Evolutionary conservation across 768 basidiomycete species (phyloP).

Genomic region (Macrolepiota fuliginosa): DNA sequence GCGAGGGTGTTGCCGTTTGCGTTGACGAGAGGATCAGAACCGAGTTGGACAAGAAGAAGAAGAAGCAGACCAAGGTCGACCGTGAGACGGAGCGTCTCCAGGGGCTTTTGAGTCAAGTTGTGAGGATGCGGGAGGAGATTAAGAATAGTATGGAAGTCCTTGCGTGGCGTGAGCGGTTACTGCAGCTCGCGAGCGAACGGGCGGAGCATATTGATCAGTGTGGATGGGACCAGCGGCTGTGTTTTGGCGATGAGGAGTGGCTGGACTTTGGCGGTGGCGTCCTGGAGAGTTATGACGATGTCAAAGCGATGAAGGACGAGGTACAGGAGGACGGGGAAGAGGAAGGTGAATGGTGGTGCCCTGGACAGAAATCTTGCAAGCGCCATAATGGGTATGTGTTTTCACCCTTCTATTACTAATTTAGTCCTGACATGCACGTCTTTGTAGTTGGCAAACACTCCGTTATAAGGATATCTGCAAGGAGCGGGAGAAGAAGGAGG

Average conservation of each 20-base stretch:
- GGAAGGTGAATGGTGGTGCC: constrained; percentile 76
- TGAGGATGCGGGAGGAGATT: constrained; percentile 58
- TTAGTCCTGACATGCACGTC: constrained; percentile 11
- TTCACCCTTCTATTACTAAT: background rate
- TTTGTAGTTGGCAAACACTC: constrained; percentile 72
- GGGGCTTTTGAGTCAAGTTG: constrained; percentile 51
- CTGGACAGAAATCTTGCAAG: constrained; percentile 70
- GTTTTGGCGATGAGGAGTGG: constrained; percentile 81
- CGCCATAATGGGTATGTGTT: constrained; percentile 69
- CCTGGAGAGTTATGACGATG: constrained; percentile 66
- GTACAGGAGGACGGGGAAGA: constrained; percentile 34
- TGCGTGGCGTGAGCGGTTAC: constrained; percentile 65
- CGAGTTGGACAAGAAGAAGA: constrained; percentile 21
- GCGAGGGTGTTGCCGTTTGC: constrained; percentile 67
- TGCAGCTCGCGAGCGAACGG: constrained; percentile 65
- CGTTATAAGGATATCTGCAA: constrained; percentile 69
- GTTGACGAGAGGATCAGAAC: constrained; percentile 28
- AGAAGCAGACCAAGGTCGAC: constrained; percentile 39
- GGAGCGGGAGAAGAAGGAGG: constrained; percentile 76
- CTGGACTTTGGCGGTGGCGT: constrained; percentile 64
- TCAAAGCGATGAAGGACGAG: constrained; percentile 31
- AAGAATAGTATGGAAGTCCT: constrained; percentile 70
- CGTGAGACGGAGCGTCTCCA: constrained; percentile 59
- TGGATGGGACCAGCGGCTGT: constrained; percentile 87
- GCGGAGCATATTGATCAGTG: constrained; percentile 68